Evolutionary conservation across 2,329 filamentous ascomycete species (phyloP), one percentile per base, ranked within the genome.

Genomic region (Fusarium sp.): DNA sequence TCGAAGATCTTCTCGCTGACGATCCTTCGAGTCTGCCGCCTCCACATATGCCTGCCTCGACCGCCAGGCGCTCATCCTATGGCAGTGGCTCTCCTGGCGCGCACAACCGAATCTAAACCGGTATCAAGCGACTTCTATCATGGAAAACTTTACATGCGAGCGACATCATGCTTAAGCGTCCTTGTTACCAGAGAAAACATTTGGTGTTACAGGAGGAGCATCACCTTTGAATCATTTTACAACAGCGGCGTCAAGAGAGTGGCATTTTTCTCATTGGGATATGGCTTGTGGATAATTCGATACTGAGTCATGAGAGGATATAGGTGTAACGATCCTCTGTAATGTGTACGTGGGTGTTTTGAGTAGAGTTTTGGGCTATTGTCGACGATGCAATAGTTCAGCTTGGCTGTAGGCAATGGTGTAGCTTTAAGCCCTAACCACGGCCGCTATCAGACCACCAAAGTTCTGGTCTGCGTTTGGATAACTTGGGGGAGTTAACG

Each of bases 1-100:
- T 98, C 44, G 95, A 98, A 68, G 95, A 98, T 81, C 83, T 98
- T 56, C 92, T 98, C 70, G 94, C 95, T 79, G 93, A 93, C 72
- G 92, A 95, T 78, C 85, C 87, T 11, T 84, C 84, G 42, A 81
- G 83, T 73, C 84, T 89, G 61, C 87, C 88, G 17, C 85, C 87
- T 20, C 79, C 78, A 48, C 76, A 83, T 8, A 84, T 83, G 81
- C 81, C 81, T 12, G 79, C 52, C 15, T 74, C 77, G 9, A 66
- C 72, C 49, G 72, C 59, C 17, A 74, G 73, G 36, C 76, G 75
- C 24, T 75, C 74, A 35, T 75, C 77, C 15, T 74, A 78, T 55
- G 73, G 75, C 26, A 75, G 38, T 60, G 72, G 72, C 33, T 72
- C 73, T 28, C 75, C 69, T 24, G 68, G 73, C 22, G 66, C 69